Evolutionary conservation across 148 eudicot species (phyloP), one percentile per base, ranked within the genome.

Genomic region (Chenopodium suecicum): DNA sequence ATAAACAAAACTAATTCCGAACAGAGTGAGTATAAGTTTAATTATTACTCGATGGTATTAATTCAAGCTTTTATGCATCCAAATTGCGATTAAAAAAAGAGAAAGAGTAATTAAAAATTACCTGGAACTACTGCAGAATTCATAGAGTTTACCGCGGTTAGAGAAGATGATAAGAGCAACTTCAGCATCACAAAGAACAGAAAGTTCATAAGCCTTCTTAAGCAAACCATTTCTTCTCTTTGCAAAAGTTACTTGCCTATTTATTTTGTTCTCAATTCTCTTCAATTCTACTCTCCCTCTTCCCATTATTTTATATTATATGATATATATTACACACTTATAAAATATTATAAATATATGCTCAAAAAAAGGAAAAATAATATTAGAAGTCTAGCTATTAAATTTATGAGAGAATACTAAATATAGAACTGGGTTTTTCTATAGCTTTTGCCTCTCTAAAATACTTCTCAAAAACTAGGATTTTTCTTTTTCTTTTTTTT

Each of bases 381-480:
- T 37, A 37, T 37, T 0, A 37, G 44, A 37, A 37, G 44, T 37
- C 44, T 37, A 37, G 41, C 41, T 37, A 34, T 37, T 4, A 37
- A 37, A 37, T 37, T 37, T 37, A 25, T 84, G 65, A 67, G 46
- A 78, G 25, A 9, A 74, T 86, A 72, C 86, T 86, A 86, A 77
- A 74, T 81, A 81, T 86, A 75, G 84, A 83, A 86, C 58, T 83
- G 78, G 76, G 77, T 83, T 83, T 74, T 25, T 75, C 29, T 17
- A 44, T 25, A 46, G 54, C 62, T 81, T 74, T 78, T 86, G 77
- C 79, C 23, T 46, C 74, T 71, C 65, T 32, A 6, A 20, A 56
- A 56, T 19, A 16, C 44, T 44, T 60, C 25, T 71, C 65, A 75
- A 67, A 56, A 56, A 29, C 83, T 84, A 81, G 75, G 44, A 67